Evolutionary conservation across 768 basidiomycete species (phyloP), one percentile per base, ranked within the genome.

Genomic region (Leucosporidium creatinivorum): DNA sequence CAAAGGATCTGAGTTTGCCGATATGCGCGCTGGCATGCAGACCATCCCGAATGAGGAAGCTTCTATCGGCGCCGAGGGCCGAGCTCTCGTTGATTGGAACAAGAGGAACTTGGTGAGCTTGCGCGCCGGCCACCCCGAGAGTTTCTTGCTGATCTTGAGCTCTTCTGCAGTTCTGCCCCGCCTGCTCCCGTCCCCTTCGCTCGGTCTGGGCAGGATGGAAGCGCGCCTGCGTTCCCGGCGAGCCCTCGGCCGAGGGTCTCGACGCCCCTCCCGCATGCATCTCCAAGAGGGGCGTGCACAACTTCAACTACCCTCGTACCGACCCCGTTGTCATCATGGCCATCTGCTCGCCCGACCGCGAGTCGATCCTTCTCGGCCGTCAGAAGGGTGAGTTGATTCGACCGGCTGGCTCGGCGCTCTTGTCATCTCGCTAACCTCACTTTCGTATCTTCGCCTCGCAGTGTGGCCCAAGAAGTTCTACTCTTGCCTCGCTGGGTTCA

Each of bases 161-260:
- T 8, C 21, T 10, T 33, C 33, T 10, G 17, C 33, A 54, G 68
- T 93, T 90, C 77, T 98, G 94, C 76, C 84, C 93, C 0, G 86
- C 85, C 0, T 98, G 94, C 77, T 92, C 93, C 5, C 84, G 86
- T 0, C 83, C 83, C 3, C 84, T 86, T 0, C 89, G 90, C 74
- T 89, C 91, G 0, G 81, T 90, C 73, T 97, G 94, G 94, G 92
- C 85, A 5, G 94, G 94, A 0, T 99, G 93, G 93, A 99, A 99
- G 79, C 79, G 93, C 2, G 83, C 84, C 6, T 99, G 94, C 77
- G 80, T 83, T 9, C 83, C 69, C 61, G 59, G 62, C 18, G 51
- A 36, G 1, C 25, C 23, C 31, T 36, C 23, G 54, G 21, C 31
- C 25, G 47, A 50, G 21, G 28, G 55, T 5, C 21, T 58, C 60